phyloP scores from a whole-genome alignment of 805 yeast genomes.

The Hagleromyces aurorensis region DNA sequence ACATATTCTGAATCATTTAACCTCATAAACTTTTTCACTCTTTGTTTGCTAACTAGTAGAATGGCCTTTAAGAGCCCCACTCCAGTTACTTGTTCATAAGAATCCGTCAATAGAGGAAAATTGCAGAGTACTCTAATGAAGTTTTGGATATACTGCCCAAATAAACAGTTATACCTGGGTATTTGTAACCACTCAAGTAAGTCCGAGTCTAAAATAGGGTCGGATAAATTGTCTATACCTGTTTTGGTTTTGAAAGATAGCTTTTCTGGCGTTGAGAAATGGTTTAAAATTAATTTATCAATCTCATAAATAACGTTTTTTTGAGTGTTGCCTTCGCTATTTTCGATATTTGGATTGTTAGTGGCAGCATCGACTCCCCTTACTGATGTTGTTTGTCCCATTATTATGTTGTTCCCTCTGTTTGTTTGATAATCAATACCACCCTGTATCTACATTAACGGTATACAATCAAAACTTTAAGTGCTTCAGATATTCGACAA shows the following conservation, averaged over 20 bases:
- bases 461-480: too few species aligned
- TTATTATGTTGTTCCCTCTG: conserved; percentile 6
- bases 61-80: conserved; percentile 39
- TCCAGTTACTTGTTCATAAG: conserved; percentile 29
- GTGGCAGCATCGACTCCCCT: too few species aligned
- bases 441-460: background rate
- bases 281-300: conserved; percentile 12
- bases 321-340: too few species aligned
- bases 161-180: conserved; percentile 28
- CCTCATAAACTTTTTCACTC: conserved; percentile 33
- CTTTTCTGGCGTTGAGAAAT: conserved; percentile 20
- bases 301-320: too few species aligned
- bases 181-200: conserved; percentile 31
- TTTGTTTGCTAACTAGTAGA: conserved; percentile 37
- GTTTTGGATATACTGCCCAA: conserved; percentile 33
- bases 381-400: conserved; percentile 24
- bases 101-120: conserved; percentile 41
- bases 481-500: too few species aligned
- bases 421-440: too few species aligned
- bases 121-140: conserved; percentile 38
- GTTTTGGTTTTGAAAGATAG: conserved; percentile 19
- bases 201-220: conserved; percentile 21
- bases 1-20: conserved; percentile 33
- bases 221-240: conserved; percentile 17
- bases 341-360: too few species aligned